These are phyloP conservation scores for Platanthera zijinensis DNA, from an alignment of 106 monocot genomes.

Conservation along the genomic window DNA sequence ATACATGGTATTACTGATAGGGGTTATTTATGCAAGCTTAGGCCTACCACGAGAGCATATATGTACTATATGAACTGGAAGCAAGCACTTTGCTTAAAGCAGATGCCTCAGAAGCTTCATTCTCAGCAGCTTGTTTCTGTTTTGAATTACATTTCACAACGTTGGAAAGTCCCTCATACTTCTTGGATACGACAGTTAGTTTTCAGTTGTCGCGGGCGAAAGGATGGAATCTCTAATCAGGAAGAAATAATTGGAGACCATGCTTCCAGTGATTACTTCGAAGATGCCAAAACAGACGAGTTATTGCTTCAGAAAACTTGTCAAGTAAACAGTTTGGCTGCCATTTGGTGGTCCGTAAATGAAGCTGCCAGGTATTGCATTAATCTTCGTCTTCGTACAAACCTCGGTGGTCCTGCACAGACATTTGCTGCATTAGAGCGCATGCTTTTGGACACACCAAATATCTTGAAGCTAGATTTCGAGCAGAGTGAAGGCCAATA, in stretches of 20 bases:
- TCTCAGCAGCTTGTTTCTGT: conserved; percentile 82
- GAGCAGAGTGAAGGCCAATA: conserved; percentile 51
- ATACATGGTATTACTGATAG: conserved; percentile 37
- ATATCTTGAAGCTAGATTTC: conserved; percentile 45
- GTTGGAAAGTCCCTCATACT: conserved; percentile 79
- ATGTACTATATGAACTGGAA: conserved; percentile 54
- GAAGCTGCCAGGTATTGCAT: conserved; percentile 82
- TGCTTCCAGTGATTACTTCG: conserved; percentile 13
- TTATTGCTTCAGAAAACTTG: conserved; percentile 45
- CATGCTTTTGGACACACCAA: conserved; percentile 88
- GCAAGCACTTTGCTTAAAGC: conserved; percentile 47
- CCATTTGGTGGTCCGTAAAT: conserved; percentile 89
- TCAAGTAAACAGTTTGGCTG: conserved; percentile 72
- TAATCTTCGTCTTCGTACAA: conserved; percentile 83
- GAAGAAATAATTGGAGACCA: conserved; percentile 32
- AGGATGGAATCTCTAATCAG: conserved; percentile 23
- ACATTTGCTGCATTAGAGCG: conserved; percentile 98
- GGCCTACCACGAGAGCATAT: conserved; percentile 8
- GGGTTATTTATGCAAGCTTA: conserved; percentile 13
- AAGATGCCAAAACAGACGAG: conserved; percentile 27
- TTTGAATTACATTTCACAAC: conserved; percentile 82
- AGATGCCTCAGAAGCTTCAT: conserved; percentile 50
- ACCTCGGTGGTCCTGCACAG: conserved; percentile 85
- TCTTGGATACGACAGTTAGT: conserved; percentile 80
- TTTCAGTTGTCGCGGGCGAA: conserved; percentile 49